Conservation (phyloP, 176 grass and related monocot species). For the Pontederia paniculata region DNA sequence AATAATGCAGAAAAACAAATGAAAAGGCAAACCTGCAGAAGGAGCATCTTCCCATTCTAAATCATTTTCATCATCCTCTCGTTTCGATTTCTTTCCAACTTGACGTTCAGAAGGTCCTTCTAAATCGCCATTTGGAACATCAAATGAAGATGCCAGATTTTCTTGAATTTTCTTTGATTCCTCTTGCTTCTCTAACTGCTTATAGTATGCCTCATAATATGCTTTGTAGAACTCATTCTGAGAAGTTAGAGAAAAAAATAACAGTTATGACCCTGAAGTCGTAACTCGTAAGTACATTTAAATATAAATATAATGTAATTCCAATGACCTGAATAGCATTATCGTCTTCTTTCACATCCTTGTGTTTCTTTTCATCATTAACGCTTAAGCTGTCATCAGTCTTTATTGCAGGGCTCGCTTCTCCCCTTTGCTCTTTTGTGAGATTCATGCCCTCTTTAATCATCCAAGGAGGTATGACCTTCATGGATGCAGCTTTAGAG, state of each 20-base stretch:
- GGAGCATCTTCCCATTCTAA: constrained; percentile 68
- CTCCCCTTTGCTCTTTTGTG: constrained; percentile 92
- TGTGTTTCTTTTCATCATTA: constrained; percentile 52
- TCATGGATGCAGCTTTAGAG: constrained; percentile 26
- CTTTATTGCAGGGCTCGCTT: constrained; percentile 25
- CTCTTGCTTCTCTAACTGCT: constrained; percentile 38
- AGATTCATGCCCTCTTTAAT: constrained; percentile 89
- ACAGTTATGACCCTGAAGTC: not conserved
- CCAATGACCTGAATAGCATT: constrained; percentile 47
- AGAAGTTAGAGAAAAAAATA: not conserved
- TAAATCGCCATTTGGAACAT: constrained; percentile 15
- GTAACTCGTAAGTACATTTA: not conserved
- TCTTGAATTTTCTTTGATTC: constrained; percentile 26
- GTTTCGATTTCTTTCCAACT: constrained; percentile 73
- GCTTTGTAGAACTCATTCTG: constrained; percentile 88
- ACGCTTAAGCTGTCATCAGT: constrained; percentile 26
- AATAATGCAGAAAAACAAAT: not conserved
- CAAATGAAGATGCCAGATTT: constrained; percentile 10
- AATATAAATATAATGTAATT: not conserved
- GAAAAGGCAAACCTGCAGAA: constrained; percentile 38
- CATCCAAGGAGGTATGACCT: constrained; percentile 92
- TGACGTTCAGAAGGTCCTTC: constrained; percentile 40
- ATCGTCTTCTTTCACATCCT: constrained; percentile 55
- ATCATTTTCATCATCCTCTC: constrained; percentile 35
- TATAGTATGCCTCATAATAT: constrained; percentile 61